A percentile compares a stretch with the other conserved stretches of the same genome.
Evolutionary conservation across 2,329 filamentous ascomycete species (phyloP).

Genomic region (Venturia asperata): DNA sequence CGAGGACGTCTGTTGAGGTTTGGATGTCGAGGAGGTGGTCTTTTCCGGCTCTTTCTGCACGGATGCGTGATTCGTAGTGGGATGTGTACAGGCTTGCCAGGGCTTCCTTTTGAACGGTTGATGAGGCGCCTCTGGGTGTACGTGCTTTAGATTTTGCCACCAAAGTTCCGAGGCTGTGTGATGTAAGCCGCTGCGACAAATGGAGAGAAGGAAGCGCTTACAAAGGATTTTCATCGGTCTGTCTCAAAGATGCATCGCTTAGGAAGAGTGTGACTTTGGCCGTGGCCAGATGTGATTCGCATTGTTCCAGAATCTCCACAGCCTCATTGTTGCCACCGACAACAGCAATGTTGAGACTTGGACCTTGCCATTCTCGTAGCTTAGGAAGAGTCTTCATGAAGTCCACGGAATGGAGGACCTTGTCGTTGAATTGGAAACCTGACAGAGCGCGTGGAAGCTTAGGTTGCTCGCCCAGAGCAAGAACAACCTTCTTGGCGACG

Average conservation of each 20-base stretch:
- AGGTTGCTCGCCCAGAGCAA: conserved; percentile 10
- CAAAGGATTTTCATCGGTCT: conserved; percentile 17
- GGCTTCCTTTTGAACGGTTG: conserved; percentile 1
- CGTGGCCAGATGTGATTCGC: not conserved
- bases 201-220: not conserved
- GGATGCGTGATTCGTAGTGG: conserved; percentile 10
- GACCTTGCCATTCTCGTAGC: not conserved
- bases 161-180: not conserved
- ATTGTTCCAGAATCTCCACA: conserved; percentile 17
- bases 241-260: not conserved
- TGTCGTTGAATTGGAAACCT: conserved; percentile 2
- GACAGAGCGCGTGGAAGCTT: conserved; percentile 13
- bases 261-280: conserved; percentile 12
- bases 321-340: conserved; percentile 18
- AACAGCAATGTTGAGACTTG: conserved; percentile 14
- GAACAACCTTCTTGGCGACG: conserved; percentile 16
- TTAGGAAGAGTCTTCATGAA: conserved; percentile 1
- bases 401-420: conserved; percentile 13
- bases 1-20: not conserved
- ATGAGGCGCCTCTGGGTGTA: not conserved
- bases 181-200: not conserved
- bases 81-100: conserved; percentile 10
- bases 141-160: not conserved
- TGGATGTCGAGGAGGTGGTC: conserved; percentile 1
- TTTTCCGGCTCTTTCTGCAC: conserved; percentile 3